phyloP scores from a whole-genome alignment of 2,329 filamentous ascomycete genomes.

The Ceratocystis albifundus region DNA sequence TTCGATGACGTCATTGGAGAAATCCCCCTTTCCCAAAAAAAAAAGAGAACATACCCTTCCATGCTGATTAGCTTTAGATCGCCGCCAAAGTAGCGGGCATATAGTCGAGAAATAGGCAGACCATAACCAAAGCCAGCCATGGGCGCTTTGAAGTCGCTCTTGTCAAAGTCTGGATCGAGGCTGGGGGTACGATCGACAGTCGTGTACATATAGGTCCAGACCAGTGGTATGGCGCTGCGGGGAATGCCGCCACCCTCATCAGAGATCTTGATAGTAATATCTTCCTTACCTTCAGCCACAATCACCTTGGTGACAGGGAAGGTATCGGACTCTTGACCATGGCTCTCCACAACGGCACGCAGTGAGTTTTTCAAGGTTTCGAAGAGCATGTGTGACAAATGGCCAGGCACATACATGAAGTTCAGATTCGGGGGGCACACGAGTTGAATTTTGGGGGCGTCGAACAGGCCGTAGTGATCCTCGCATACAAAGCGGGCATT shows the following conservation, averaged over 20 bases:
- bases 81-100: conserved; percentile 93
- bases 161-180: conserved; percentile 93
- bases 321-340: conserved; percentile 88
- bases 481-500: conserved; percentile 99
- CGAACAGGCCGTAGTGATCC: conserved; percentile 94
- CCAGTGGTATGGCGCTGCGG: conserved; percentile 79
- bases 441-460: conserved; percentile 90
- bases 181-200: conserved; percentile 93
- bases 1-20: neutral
- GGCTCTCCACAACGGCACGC: conserved; percentile 87
- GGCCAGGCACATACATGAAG: conserved; percentile 99
- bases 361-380: conserved; percentile 98
- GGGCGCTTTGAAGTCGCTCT: conserved; percentile 97
- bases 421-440: conserved; percentile 88
- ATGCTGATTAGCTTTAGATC: conserved; percentile 97
- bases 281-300: conserved; percentile 92
- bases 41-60: conserved; percentile 65
- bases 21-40: too few relatives aligned
- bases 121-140: conserved; percentile 99
- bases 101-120: conserved; percentile 82
- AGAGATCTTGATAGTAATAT: conserved; percentile 96
- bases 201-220: conserved; percentile 99
- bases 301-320: conserved; percentile 97
- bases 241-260: conserved; percentile 96
- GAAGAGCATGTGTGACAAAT: conserved; percentile 98